Base-by-base conservation (phyloP, 768 basidiomycete species). In the Tricholoma saponaceum region DNA sequence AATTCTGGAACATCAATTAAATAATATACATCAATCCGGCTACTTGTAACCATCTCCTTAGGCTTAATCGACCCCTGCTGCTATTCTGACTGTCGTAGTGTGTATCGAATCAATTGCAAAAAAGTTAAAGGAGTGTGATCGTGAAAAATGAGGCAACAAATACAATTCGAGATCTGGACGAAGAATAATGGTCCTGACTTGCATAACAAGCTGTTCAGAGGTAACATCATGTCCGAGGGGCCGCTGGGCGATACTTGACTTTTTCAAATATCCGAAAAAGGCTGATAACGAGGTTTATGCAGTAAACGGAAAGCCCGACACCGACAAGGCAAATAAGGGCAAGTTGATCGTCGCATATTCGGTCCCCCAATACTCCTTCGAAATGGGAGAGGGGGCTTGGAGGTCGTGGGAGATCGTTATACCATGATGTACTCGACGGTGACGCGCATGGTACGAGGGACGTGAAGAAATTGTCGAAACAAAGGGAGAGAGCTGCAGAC, bases 401-500 rank as follows among this genome's bases (percentile, higher is more conserved):
- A 8, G 86, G 81, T 20, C 82, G 80, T n/a, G 82, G 77, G 8
- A 92, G 68, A 54, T 83, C 63, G 66, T 83, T 86, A 69, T 92
- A 94, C 92, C 92, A 95, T 18, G 84, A 77, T 14, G 78, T 85
- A 37, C 72, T 75, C 18, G 80, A 79, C 4, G 73, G 64, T 3
- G 85, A 76, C 0, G 89, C 82, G 64, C 94, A 96, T 30, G 89
- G 86, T 47, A 95, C 82, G 22, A 85, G 74, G 3, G 92, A 90
- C 4, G 92, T 95, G 74, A 95, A 93, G 72, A 87, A 93, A 67
- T 96, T 92, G 78, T 95, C 92, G 72, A 95, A 92, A 60, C 83
- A 85, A 54, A 95, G 86, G 16, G 92, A 91, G 54, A 95, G 80
- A 14, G 89, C 86, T 30, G 92, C 90, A 57, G 91, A 92, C 92